Percentiles rank a stretch among this genome's conserved stretches.
Conservation (phyloP, 352 stramenopile genomes). For the Phytophthora aleatoria region DNA sequence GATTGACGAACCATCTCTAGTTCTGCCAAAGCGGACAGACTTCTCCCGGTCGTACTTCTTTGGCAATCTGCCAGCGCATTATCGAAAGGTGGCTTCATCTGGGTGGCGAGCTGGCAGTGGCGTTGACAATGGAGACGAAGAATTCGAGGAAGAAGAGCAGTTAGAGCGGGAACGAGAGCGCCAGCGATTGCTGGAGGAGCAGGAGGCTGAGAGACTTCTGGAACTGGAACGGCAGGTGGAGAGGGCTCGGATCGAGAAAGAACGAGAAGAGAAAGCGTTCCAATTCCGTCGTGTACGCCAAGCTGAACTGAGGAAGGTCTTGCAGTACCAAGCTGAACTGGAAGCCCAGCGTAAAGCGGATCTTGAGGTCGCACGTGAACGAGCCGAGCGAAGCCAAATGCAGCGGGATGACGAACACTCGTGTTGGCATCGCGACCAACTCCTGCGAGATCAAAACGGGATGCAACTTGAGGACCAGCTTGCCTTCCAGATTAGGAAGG, state of each 20-base stretch:
- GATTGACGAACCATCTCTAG: conserved; percentile 39
- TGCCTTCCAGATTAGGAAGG: conserved; percentile 30
- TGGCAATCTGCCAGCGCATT: conserved; percentile 53
- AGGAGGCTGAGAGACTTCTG: conserved; percentile 61
- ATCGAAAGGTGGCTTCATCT: conserved; percentile 47
- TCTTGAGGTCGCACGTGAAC: conserved; percentile 33
- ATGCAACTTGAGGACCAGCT: conserved; percentile 59
- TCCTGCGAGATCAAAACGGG: conserved; percentile 38
- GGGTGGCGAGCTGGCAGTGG: conserved; percentile 63
- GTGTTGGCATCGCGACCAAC: conserved; percentile 28
- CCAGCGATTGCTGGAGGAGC: conserved; percentile 63
- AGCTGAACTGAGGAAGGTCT: conserved; percentile 60
- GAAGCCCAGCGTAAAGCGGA: conserved; percentile 48
- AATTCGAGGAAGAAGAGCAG: conserved; percentile 70
- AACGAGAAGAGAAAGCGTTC: conserved; percentile 63
- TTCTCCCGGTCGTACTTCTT: conserved; percentile 81
- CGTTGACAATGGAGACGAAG: conserved; percentile 76
- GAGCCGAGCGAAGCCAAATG: conserved; percentile 36
- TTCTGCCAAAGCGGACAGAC: conserved; percentile 61
- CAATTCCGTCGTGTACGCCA: conserved; percentile 56
- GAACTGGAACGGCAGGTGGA: conserved; percentile 62
- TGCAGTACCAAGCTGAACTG: conserved; percentile 59
- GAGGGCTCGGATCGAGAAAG: conserved; percentile 55
- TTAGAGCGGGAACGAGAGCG: conserved; percentile 60
- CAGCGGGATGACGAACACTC: conserved; percentile 44